Conservation (phyloP, 176 grass and related monocot genomes). For the Oryza nivara region DNA sequence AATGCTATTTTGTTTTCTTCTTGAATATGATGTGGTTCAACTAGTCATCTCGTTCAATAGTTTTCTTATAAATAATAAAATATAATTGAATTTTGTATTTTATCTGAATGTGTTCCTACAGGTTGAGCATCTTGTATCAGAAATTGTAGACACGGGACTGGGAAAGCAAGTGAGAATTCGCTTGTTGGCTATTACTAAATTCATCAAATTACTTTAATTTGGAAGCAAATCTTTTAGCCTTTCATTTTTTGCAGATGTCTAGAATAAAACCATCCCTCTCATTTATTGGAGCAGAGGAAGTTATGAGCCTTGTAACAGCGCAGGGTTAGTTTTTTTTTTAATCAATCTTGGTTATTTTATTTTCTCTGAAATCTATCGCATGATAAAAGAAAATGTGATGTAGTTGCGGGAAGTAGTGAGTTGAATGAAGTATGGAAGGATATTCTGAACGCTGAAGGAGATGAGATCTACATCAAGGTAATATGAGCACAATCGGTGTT, state of each 20-base stretch:
- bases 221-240: constrained; percentile 28
- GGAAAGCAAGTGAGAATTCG: constrained; percentile 81
- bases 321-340: constrained; percentile 60
- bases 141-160: constrained; percentile 89
- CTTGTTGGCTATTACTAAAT: constrained; percentile 14
- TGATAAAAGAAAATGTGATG: constrained; percentile 38
- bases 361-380: constrained; percentile 40
- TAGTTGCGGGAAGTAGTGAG: constrained; percentile 85
- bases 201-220: constrained; percentile 19
- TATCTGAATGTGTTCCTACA: constrained; percentile 43
- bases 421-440: constrained; percentile 97
- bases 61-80: constrained; percentile 28
- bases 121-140: constrained; percentile 91
- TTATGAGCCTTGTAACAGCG: constrained; percentile 95
- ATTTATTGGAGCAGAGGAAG: constrained; percentile 95
- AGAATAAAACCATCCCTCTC: constrained; percentile 89
- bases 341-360: constrained; percentile 27
- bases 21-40: constrained; percentile 21
- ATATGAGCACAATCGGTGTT: constrained; percentile 20
- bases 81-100: constrained; percentile 36
- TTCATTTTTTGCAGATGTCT: constrained; percentile 75
- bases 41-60: constrained; percentile 8
- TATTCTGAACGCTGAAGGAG: constrained; percentile 88
- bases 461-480: constrained; percentile 99
- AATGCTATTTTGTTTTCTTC: constrained; percentile 24